These are phyloP conservation scores for Candida labiduridarum DNA, from an alignment of 1,139 yeast genomes.

Conservation along the genomic window DNA sequence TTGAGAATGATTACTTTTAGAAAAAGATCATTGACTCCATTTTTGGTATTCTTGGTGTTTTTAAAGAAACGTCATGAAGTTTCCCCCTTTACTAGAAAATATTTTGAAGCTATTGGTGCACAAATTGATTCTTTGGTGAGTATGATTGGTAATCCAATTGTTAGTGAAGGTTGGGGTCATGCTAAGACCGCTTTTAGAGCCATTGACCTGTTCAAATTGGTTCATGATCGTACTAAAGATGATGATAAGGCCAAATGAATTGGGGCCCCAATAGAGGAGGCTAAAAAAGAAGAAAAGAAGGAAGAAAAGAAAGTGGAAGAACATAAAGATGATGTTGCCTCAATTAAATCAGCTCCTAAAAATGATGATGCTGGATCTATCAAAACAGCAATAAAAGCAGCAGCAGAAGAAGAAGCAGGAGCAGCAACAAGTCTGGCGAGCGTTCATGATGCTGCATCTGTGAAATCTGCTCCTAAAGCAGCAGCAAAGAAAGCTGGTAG, in stretches of 20 bases:
- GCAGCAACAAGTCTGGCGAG: not conserved
- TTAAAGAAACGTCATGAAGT: slow-evolving; percentile 79
- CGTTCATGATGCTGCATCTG: not conserved
- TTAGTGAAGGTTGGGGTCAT: slow-evolving; percentile 63
- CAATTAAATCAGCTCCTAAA: slow-evolving; percentile 3
- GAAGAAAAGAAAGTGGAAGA: slow-evolving; percentile 3
- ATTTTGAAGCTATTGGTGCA: slow-evolving; percentile 71
- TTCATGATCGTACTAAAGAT: slow-evolving; percentile 39
- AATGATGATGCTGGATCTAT: slow-evolving; percentile 3
- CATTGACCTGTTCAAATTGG: slow-evolving; percentile 33
- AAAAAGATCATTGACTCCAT: slow-evolving; percentile 62
- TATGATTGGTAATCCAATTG: slow-evolving; percentile 60
- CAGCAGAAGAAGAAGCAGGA: slow-evolving; percentile 3
- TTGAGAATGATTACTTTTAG: slow-evolving; percentile 63
- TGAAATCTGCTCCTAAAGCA: slow-evolving; percentile 3
- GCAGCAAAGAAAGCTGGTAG: not conserved
- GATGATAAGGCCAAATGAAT: slow-evolving; percentile 17
- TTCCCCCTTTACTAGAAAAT: slow-evolving; percentile 72
- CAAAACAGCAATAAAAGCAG: slow-evolving; percentile 1
- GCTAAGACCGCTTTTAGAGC: slow-evolving; percentile 51
- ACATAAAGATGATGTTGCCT: slow-evolving; percentile 4
- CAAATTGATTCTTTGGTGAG: slow-evolving; percentile 66
- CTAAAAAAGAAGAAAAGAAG: slow-evolving; percentile 4
- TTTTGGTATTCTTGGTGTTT: slow-evolving; percentile 62
- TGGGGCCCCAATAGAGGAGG: slow-evolving; percentile 8